A percentile compares a stretch with the other conserved stretches of the same genome.
These are phyloP conservation scores for Parathielavia appendiculata DNA, from an alignment of 495 filamentous ascomycete species.

Conservation along the genomic window DNA sequence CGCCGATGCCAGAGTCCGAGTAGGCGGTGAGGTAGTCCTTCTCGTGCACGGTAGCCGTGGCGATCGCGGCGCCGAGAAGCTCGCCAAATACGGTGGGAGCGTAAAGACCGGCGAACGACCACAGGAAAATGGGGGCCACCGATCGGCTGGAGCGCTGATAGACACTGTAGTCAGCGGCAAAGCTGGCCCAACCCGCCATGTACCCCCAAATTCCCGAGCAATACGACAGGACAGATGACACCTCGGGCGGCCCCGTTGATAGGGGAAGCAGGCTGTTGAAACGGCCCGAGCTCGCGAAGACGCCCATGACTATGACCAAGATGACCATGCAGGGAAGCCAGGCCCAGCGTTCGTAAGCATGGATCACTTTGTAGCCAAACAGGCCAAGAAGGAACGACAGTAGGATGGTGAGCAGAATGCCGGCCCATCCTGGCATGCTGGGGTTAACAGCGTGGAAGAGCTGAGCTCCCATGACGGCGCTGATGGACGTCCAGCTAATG, in stretches of 20 bases:
- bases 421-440: conserved; percentile 65
- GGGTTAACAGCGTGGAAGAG: conserved; percentile 71
- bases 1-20: conserved; percentile 57
- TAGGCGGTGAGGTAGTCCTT: conserved; percentile 59
- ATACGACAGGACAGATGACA: conserved; percentile 64
- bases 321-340: conserved; percentile 76
- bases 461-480: conserved; percentile 78
- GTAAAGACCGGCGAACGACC: conserved; percentile 66
- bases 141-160: conserved; percentile 63
- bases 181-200: conserved; percentile 74
- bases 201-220: conserved; percentile 72
- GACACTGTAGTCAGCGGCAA: conserved; percentile 78
- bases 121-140: conserved; percentile 58
- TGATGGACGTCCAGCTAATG: conserved; percentile 70
- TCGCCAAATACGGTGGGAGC: conserved; percentile 70
- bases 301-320: conserved; percentile 70
- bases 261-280: conserved; percentile 65
- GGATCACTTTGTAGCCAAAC: conserved; percentile 79
- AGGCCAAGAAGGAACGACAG: conserved; percentile 66
- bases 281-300: conserved; percentile 66
- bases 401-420: conserved; percentile 70
- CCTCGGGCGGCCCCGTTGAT: conserved; percentile 52
- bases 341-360: conserved; percentile 70
- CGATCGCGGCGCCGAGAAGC: conserved; percentile 71
- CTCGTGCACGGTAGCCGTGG: conserved; percentile 55